phyloP scores from a whole-genome alignment of 306 rosid genomes.

The Vigna trinervia region DNA sequence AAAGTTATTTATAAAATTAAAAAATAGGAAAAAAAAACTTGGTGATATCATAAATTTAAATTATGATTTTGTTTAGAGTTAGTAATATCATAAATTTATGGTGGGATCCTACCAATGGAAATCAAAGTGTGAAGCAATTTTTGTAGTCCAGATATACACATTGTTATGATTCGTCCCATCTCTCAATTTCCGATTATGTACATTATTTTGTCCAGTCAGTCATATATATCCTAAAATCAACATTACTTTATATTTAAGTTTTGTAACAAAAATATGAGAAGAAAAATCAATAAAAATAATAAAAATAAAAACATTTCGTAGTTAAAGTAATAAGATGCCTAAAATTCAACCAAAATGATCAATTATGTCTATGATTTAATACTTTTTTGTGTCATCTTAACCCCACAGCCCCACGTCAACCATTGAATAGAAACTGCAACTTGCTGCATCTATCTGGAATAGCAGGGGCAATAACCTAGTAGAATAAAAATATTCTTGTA shows the following conservation, averaged over 20 bases:
- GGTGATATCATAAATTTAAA: no score
- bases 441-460: conserved; percentile 1
- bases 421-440: background rate
- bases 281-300: no score
- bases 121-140: background rate
- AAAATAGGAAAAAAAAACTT: no score
- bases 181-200: background rate
- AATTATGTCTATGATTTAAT: background rate
- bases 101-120: background rate
- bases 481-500: background rate
- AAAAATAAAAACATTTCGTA: no score
- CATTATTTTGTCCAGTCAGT: background rate
- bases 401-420: background rate
- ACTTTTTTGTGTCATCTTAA: background rate
- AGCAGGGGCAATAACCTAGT: background rate
- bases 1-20: background rate
- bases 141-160: conserved; percentile 16
- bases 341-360: background rate
- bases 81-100: no score
- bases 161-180: background rate
- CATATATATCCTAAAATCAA: background rate
- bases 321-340: background rate
- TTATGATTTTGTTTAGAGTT: no score
- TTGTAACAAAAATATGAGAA: no score
- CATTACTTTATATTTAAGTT: no score